Evolutionary conservation across 2,329 filamentous ascomycete genomes (phyloP).

Genomic region (Penicillium thymicola): DNA sequence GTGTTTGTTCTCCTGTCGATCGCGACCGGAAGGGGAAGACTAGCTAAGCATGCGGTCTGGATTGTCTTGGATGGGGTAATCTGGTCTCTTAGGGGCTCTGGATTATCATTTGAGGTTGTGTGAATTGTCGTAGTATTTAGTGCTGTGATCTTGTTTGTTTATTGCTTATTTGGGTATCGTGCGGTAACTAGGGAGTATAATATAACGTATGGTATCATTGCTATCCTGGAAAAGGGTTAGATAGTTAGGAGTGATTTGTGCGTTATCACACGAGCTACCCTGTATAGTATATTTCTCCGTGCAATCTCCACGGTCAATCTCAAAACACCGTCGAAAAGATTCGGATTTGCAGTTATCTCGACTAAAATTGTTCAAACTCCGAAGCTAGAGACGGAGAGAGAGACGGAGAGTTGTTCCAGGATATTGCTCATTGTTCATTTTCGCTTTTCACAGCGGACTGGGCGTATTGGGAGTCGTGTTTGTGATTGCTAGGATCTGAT

Average conservation of each 20-base stretch:
- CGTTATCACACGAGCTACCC: not conserved
- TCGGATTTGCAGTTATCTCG: not conserved
- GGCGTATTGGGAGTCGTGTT: not conserved
- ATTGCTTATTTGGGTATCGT: not conserved
- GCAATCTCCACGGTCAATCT: not conserved
- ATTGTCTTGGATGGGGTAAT: not conserved
- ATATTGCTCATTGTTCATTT: not conserved
- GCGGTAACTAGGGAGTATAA: not conserved
- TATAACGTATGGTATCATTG: not conserved
- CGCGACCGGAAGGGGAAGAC: constrained; percentile 8
- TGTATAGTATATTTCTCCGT: not conserved
- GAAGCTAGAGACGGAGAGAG: not conserved
- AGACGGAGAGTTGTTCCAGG: not conserved
- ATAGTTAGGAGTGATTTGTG: not conserved
- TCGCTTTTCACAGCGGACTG: not conserved
- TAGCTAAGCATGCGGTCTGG: constrained; percentile 1
- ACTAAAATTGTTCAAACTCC: not conserved
- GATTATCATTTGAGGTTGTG: not conserved
- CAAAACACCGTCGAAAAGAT: not conserved
- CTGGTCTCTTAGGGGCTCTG: not conserved
- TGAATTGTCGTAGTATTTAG: constrained; percentile 1
- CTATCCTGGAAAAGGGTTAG: not conserved
- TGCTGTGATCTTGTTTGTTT: not conserved
- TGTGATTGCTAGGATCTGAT: constrained; percentile 3
- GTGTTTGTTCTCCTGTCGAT: constrained; percentile 24